Evolutionary conservation across 129 eudicot genomes (phyloP), one percentile per base, ranked within the genome.

Genomic region (Smallanthus sonchifolius): DNA sequence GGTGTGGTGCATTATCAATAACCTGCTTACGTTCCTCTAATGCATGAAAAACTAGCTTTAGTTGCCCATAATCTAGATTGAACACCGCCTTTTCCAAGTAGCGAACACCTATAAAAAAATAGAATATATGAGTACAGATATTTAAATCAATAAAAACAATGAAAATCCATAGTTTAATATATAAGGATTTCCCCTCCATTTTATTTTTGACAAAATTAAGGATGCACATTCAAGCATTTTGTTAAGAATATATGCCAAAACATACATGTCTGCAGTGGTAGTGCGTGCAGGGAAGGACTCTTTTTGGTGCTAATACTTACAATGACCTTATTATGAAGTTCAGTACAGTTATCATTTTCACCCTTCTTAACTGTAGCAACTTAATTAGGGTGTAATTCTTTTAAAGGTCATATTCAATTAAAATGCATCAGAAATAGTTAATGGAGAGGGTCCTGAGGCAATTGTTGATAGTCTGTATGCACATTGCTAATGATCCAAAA

Each of bases 1-100:
- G 30, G 82, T 92, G 98, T 2, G 95, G 96, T 35, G 98, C 95
- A 83, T 92, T 92, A 61, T 87, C 92, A 38, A 92, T 92, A 69
- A 92, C 87, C 79, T 86, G 96, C 72, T 92, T 92, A 52, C 98
- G 96, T 75, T 92, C 98, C 74, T 80, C 84, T 2, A 92, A 83
- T 7, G 98, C 98, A 77, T 89, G 96, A 77, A 92, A 92, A 64
- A 92, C 98, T 28, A 92, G 73, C 81, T 89, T 92, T 83, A 89
- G 76, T 67, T 89, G 96, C 76, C 98, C 98, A 35, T 89, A 92
- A 80, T 92, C 98, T 17, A 92, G 43, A 86, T 84, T 92, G 69
- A 92, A 92, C 5, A 89, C 87, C 9, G 98, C 98, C 84, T 92
- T 92, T 65, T 92, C 98, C 89, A 92, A 83, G 77, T 92, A 92